A percentile compares a stretch with the other conserved stretches of the same genome.
phyloP scores from a whole-genome alignment of 2,329 filamentous ascomycete genomes.

The Ambrosiella beaveri region DNA sequence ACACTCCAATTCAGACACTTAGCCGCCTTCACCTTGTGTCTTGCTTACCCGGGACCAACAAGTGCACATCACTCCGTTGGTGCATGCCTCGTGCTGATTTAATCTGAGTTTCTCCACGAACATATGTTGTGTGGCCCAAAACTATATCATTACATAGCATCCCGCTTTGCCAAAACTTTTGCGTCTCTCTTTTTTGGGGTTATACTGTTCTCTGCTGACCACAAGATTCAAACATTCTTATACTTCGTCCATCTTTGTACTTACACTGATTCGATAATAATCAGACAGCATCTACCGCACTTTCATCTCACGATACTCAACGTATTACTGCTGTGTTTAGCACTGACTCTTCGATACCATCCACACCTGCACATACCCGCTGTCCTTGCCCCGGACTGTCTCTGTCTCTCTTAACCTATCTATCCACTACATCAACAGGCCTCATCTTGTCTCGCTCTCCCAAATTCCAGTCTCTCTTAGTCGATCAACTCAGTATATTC shows the following conservation, averaged over 20 bases:
- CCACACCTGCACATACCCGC: background rate
- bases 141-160: constrained; percentile 4
- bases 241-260: background rate
- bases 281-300: no score
- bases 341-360: background rate
- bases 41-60: background rate
- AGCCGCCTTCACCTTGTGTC: background rate
- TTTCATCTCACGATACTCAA: background rate
- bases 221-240: background rate
- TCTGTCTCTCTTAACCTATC: background rate
- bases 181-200: background rate
- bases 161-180: background rate
- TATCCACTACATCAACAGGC: background rate
- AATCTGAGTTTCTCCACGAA: background rate
- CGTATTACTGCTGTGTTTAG: background rate
- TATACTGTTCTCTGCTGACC: background rate
- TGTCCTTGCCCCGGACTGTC: background rate
- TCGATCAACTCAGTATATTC: background rate
- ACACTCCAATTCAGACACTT: background rate
- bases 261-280: background rate
- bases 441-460: background rate
- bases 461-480: background rate
- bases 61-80: background rate
- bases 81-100: background rate
- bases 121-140: background rate